Evolutionary conservation across 768 basidiomycete genomes (phyloP), one percentile per base, ranked within the genome.

Genomic region (Agaricus subrufescens): DNA sequence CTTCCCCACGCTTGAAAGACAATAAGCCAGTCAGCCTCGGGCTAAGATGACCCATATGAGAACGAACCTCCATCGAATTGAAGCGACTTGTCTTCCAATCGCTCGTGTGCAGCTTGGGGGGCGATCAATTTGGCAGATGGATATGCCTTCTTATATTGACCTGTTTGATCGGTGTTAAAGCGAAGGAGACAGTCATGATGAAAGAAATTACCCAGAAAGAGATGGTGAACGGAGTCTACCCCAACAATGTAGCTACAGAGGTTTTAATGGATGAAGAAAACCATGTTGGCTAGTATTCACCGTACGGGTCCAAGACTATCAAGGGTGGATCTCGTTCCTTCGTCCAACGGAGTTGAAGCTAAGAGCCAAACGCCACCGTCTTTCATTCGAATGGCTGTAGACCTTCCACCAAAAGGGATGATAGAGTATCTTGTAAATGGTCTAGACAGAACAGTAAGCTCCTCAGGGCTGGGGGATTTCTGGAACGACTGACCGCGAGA

Each of bases 321-420:
- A 8, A 92, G 68, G 45, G 79, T 84, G 3, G 69, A 57, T 64
- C 85, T 86, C 2, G 90, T 92, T 27, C 83, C 82, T 2, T 73
- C 71, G 38, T 82, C 80, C 52, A 91, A 71, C 0, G 89, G 87
- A 7, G 87, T 87, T 1, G 90, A 92, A 0, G 89, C 91, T n/a
- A 92, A 73, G 11, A 94, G 75, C 83, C 90, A 94, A 27, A 94
- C 84, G 11, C 81, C 84, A 38, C 86, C 84, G 49, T 80, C 77
- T 39, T 70, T 69, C 25, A 94, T 75, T 68, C 78, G 82, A 62
- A 95, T 75, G 0, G 91, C 94, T 0, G 92, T 95, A 6, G 90
- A 86, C 45, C 94, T 75, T 19, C 92, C 91, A 1, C 94, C 94
- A 29, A 94, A 72, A 3, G 91, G 89, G 14, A 91, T 62, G 27